phyloP scores from a whole-genome alignment of 1,284 basidiomycete species.

The Rhodotorula sp. region DNA sequence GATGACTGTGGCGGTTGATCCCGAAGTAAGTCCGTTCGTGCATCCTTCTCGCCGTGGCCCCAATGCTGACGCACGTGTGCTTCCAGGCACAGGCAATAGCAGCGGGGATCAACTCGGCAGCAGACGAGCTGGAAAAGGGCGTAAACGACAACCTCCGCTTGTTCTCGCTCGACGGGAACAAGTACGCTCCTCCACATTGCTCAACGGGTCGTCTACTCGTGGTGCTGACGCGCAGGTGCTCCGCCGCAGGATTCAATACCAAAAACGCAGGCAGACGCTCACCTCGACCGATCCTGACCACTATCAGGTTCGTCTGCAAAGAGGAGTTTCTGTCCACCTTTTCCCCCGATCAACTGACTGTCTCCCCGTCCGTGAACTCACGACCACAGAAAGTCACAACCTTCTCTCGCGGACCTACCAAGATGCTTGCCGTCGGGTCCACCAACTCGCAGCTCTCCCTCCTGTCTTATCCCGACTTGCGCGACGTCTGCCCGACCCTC shows the following conservation, averaged over 20 bases:
- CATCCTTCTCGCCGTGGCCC: not conserved
- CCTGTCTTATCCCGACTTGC: slow-evolving; percentile 22
- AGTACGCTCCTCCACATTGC: slow-evolving; percentile 40
- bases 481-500: slow-evolving; percentile 29
- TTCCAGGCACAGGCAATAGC: not conserved
- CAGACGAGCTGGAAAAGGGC: slow-evolving; percentile 61
- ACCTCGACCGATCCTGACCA: slow-evolving; percentile 63
- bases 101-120: slow-evolving; percentile 79
- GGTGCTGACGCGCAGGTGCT: not conserved
- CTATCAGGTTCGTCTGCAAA: slow-evolving; percentile 63
- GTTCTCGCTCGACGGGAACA: slow-evolving; percentile 59
- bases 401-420: slow-evolving; percentile 58
- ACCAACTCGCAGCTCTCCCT: slow-evolving; percentile 38
- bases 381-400: slow-evolving; percentile 67
- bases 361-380: not conserved
- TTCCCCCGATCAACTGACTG: not conserved
- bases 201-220: too few species aligned
- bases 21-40: not conserved
- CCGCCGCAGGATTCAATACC: slow-evolving; percentile 54
- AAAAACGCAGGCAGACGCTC: slow-evolving; percentile 64
- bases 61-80: not conserved
- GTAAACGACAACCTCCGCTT: slow-evolving; percentile 79
- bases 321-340: not conserved
- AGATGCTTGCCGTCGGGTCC: slow-evolving; percentile 29
- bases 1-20: slow-evolving; percentile 80